A percentile compares a stretch with the other conserved stretches of the same genome.
Conservation (phyloP, 371 early-diverging fungal genomes). For the Encephalitozoon intestinalis region DNA sequence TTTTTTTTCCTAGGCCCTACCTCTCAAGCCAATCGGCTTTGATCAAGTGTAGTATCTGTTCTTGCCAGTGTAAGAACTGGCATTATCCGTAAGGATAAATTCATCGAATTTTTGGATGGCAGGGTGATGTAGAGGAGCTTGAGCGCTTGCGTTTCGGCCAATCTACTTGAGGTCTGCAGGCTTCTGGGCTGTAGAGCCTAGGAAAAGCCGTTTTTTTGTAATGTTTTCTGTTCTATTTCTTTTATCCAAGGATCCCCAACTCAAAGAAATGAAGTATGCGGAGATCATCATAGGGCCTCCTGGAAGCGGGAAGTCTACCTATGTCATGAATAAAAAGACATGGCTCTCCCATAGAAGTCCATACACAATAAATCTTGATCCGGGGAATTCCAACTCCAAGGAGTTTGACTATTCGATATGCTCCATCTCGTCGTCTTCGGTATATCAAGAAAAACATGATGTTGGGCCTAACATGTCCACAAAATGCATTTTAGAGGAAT, state of each 20-base stretch:
- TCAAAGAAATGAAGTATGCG: slow-evolving; percentile 32
- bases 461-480: slow-evolving; percentile 40
- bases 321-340: slow-evolving; percentile 25
- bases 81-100: slow-evolving; percentile 55
- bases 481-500: slow-evolving; percentile 29
- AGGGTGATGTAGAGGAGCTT: neutral
- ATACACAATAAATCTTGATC: slow-evolving; percentile 40
- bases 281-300: slow-evolving; percentile 52
- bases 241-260: neutral
- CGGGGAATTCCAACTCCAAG: slow-evolving; percentile 22
- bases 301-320: slow-evolving; percentile 48
- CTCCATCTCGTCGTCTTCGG: neutral
- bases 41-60: slow-evolving; percentile 75
- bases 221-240: neutral
- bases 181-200: neutral
- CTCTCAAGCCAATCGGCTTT: slow-evolving; percentile 71
- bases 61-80: slow-evolving; percentile 69
- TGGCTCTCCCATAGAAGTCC: slow-evolving; percentile 30
- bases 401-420: slow-evolving; percentile 29
- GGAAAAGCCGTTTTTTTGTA: neutral
- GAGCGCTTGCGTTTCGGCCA: slow-evolving; percentile 24
- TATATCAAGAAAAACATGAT: slow-evolving; percentile 17
- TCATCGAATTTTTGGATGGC: neutral
- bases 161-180: neutral
- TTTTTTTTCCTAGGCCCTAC: slow-evolving; percentile 44